Evolutionary conservation across 1,139 yeast species (phyloP).

Genomic region (Saccharomyces hybrid): DNA sequence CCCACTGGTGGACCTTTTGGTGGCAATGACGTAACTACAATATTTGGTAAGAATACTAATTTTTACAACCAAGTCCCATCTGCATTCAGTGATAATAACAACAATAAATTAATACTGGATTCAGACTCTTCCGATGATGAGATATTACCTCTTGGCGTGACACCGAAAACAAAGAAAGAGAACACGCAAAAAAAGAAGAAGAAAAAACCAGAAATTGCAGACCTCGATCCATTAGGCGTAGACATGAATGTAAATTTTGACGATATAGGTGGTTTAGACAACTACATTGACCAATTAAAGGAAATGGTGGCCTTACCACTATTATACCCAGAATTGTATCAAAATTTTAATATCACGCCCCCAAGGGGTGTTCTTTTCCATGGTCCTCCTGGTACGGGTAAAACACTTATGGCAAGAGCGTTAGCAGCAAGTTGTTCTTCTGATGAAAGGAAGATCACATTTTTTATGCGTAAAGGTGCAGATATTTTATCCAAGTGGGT

Average conservation of each 20-base stretch:
- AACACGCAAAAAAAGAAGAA: slow-evolving; percentile 19
- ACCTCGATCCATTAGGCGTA: slow-evolving; percentile 90
- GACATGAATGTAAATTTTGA: slow-evolving; percentile 89
- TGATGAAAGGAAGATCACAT: slow-evolving; percentile 75
- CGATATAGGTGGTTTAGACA: slow-evolving; percentile 87
- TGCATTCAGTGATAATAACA: slow-evolving; percentile 35
- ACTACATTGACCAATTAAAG: slow-evolving; percentile 82
- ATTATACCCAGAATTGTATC: slow-evolving; percentile 88
- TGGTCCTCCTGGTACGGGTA: slow-evolving; percentile 99
- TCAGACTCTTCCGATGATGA: slow-evolving; percentile 72
- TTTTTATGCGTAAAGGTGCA: slow-evolving; percentile 98
- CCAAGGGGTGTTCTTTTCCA: slow-evolving; percentile 97
- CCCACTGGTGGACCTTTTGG: slow-evolving; percentile 99
- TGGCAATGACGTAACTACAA: slow-evolving; percentile 75
- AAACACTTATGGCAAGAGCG: slow-evolving; percentile 96
- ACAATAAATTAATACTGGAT: slow-evolving; percentile 34
- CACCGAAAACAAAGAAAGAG: slow-evolving; percentile 22
- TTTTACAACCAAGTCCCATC: slow-evolving; percentile 30
- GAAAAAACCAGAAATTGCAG: slow-evolving; percentile 72
- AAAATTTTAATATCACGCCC: slow-evolving; percentile 85
- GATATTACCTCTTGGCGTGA: slow-evolving; percentile 32
- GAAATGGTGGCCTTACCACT: slow-evolving; percentile 96
- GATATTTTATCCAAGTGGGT: slow-evolving; percentile 98
- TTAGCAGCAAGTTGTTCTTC: slow-evolving; percentile 92
- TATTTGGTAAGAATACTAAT: slow-evolving; percentile 62